phyloP scores from a whole-genome alignment of 805 yeast species.

The Spathaspora girioi region DNA sequence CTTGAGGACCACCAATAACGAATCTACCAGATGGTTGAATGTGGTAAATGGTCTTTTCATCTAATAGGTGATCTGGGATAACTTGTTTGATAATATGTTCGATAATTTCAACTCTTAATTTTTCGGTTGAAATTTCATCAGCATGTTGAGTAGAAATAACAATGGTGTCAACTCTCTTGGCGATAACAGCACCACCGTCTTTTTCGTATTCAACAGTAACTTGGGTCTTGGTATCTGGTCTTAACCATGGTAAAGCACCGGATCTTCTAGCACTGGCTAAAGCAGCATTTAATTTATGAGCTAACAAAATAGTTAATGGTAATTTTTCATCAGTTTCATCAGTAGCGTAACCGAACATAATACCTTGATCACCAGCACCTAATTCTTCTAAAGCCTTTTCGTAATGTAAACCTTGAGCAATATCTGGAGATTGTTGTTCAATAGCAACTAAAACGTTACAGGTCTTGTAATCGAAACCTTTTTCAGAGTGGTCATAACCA shows the following conservation, averaged over 20 bases:
- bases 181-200: constrained; percentile 93
- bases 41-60: constrained; percentile 94
- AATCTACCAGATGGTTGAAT: constrained; percentile 99
- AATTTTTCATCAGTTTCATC: constrained; percentile 97
- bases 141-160: constrained; percentile 98
- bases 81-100: constrained; percentile 87
- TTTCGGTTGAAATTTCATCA: constrained; percentile 91
- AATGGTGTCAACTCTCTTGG: constrained; percentile 94
- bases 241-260: constrained; percentile 91
- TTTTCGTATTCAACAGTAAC: constrained; percentile 95
- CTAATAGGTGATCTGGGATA: constrained; percentile 85
- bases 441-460: constrained; percentile 98
- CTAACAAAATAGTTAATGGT: constrained; percentile 89
- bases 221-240: constrained; percentile 99
- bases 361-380: constrained; percentile 99
- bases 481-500: constrained; percentile 93
- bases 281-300: constrained; percentile 95
- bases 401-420: constrained; percentile 98
- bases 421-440: constrained; percentile 99
- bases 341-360: constrained; percentile 99
- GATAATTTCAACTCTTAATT: constrained; percentile 73
- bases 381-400: constrained; percentile 93
- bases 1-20: constrained; percentile 99
- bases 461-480: constrained; percentile 99
- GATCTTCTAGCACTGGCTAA: constrained; percentile 97